A percentile compares a stretch with the other conserved stretches of the same genome.
These are phyloP conservation scores for Paramecium primaurelia DNA, from an alignment of 73 alveolate genomes.

Conservation along the genomic window DNA sequence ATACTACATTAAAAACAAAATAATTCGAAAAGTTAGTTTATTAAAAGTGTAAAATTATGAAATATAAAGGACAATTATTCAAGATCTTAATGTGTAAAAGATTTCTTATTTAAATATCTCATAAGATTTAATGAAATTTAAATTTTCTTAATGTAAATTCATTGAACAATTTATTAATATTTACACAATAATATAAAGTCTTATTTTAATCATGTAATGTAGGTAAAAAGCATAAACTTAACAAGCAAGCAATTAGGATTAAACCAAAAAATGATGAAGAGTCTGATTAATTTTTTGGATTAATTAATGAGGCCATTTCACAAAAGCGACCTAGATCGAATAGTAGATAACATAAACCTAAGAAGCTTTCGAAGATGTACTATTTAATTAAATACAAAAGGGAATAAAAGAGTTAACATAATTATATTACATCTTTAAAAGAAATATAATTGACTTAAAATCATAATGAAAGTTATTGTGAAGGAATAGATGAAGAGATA, in stretches of 20 bases:
- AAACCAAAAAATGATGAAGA: neutral
- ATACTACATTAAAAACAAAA: too few species aligned
- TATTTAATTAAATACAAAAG: neutral
- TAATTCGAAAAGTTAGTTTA: neutral
- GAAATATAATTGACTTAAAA: neutral
- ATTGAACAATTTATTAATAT: neutral
- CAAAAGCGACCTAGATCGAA: neutral
- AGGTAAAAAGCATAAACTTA: neutral
- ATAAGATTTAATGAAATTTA: neutral
- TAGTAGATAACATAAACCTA: neutral
- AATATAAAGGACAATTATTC: neutral
- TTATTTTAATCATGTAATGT: neutral
- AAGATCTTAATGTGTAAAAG: neutral
- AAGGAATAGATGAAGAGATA: neutral
- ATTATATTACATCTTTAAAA: neutral
- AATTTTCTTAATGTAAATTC: neutral
- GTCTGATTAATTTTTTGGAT: neutral
- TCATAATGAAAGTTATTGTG: neutral
- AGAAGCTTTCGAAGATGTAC: neutral
- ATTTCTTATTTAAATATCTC: neutral
- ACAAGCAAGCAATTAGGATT: slow-evolving; percentile 26
- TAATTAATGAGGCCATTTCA: neutral
- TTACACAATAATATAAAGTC: neutral
- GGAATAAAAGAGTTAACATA: neutral
- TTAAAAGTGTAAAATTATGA: neutral